These are phyloP conservation scores for Corymbia calophylla DNA, from an alignment of 441 rosid species.

Conservation along the genomic window DNA sequence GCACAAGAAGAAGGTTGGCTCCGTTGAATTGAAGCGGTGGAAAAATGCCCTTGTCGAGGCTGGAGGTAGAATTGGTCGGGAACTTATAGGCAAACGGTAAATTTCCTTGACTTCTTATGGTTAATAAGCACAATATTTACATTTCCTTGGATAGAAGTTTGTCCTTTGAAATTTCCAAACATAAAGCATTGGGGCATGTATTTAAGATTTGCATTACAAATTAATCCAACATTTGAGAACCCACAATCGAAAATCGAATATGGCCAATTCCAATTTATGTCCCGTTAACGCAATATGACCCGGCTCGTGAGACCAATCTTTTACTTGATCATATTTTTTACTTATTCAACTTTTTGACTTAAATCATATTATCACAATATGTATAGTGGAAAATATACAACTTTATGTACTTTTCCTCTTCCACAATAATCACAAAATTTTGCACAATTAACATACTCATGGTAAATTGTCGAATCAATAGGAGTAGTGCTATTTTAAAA, in stretches of 20 bases:
- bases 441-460: not conserved
- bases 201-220: not conserved
- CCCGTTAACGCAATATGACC: not conserved
- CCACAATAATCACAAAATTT: not conserved
- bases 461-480: not conserved
- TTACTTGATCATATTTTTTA: not conserved
- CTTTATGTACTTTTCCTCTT: not conserved
- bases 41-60: not conserved
- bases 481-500: rapidly evolving
- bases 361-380: not conserved
- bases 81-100: not conserved
- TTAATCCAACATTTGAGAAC: rapidly evolving
- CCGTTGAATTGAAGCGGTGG: rapidly evolving
- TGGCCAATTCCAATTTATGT: not conserved
- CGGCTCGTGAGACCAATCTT: too few relatives aligned
- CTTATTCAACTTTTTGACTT: not conserved
- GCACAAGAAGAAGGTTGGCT: not conserved
- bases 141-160: not conserved
- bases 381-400: not conserved
- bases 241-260: not conserved
- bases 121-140: not conserved
- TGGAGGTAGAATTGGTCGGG: not conserved
- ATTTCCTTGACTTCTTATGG: not conserved
- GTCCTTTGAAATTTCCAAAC: not conserved
- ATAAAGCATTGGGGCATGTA: not conserved